These are phyloP conservation scores for Juncus effusus DNA, from an alignment of 176 grass and related monocot species.

Conservation along the genomic window DNA sequence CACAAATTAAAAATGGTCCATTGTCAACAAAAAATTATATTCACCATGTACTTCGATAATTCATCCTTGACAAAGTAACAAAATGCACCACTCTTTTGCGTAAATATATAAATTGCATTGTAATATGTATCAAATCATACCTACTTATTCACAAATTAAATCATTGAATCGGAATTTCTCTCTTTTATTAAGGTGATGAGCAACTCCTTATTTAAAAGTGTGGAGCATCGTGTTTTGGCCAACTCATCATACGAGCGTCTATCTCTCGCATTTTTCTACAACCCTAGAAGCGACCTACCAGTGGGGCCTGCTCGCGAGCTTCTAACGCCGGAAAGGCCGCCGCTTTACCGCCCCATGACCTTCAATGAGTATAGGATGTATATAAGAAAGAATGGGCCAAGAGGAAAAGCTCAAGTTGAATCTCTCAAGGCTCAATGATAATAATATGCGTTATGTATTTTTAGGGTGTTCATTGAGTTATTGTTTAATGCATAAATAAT, in stretches of 20 bases:
- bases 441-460: neutral
- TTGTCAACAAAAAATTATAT: too few relatives aligned
- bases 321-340: constrained; percentile 36
- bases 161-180: neutral
- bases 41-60: too few relatives aligned
- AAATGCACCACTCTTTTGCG: neutral
- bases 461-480: neutral
- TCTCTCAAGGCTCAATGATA: constrained; percentile 43
- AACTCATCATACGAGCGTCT: constrained; percentile 58
- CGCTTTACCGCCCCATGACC: constrained; percentile 70
- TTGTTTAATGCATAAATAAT: too few relatives aligned
- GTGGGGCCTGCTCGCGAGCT: constrained; percentile 49
- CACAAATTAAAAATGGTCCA: too few relatives aligned
- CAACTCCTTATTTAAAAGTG: constrained; percentile 62
- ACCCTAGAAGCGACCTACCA: constrained; percentile 52
- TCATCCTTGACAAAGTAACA: too few relatives aligned
- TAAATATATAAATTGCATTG: neutral
- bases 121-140: neutral
- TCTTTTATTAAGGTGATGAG: constrained; percentile 51
- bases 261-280: constrained; percentile 88
- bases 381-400: constrained; percentile 55
- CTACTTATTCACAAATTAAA: too few relatives aligned
- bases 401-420: constrained; percentile 65
- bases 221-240: constrained; percentile 69
- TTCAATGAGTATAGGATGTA: constrained; percentile 62